Percentiles rank a stretch among this genome's conserved stretches.
Evolutionary conservation across 257 asterid genomes (phyloP).

Genomic region (Lithospermum erythrorhizon): DNA sequence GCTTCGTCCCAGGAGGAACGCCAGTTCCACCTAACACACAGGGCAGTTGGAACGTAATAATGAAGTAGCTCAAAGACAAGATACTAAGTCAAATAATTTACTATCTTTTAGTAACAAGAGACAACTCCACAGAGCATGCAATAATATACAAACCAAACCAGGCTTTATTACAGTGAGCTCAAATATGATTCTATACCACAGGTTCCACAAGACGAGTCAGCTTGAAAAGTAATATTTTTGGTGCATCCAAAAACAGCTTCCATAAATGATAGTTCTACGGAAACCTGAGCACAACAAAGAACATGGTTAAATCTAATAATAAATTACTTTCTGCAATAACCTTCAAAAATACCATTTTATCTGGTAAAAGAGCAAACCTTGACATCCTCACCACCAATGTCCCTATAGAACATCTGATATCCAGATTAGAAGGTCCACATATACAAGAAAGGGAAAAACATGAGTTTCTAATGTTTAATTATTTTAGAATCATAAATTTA

Average conservation of each 20-base stretch:
- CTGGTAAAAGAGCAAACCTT: slow-evolving; percentile 36
- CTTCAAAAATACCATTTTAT: neutral
- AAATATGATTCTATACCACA: slow-evolving; percentile 46
- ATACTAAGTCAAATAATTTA: neutral
- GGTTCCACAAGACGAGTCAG: slow-evolving; percentile 61
- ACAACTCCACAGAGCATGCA: neutral
- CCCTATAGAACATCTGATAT: slow-evolving; percentile 49
- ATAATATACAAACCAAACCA: neutral
- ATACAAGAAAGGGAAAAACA: slow-evolving; percentile 5
- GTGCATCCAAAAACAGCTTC: slow-evolving; percentile 94
- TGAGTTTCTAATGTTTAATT: neutral
- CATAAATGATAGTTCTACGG: slow-evolving; percentile 80
- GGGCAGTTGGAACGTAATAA: neutral
- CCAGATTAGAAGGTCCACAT: slow-evolving; percentile 13
- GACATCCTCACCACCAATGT: slow-evolving; percentile 76
- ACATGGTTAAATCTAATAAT: neutral
- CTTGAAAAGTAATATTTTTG: slow-evolving; percentile 52
- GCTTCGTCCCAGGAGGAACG: slow-evolving; percentile 94
- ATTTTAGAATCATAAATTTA: neutral
- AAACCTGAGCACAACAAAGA: slow-evolving; percentile 24
- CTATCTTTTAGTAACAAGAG: neutral
- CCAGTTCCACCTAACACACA: slow-evolving; percentile 71
- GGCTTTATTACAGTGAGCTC: neutral
- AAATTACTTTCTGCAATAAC: neutral
- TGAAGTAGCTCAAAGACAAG: neutral